Base-by-base conservation (phyloP, 352 stramenopile genomes). In the Globisporangium cylindrosporum region DNA sequence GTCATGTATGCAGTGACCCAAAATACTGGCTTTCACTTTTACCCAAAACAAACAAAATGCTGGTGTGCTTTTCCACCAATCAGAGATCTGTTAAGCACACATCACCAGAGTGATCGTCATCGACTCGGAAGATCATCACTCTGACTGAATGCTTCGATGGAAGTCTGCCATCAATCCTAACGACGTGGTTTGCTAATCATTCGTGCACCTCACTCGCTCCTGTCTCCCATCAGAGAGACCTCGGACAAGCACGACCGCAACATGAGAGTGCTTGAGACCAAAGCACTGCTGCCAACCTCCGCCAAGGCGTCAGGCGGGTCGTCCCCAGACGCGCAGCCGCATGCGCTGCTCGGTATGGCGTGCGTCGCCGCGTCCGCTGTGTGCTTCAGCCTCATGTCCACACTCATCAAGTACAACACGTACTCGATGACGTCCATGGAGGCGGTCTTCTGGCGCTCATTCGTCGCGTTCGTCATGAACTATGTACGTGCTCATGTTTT, bases 381-480 rank as follows among this genome's bases (percentile, higher is more conserved):
- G 54, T 92, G 82, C 73, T 94, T 94, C 68, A 92, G 82, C 64
- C 71, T 92, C 75, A 92, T 93, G 84, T 91, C 87, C 20, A 92
- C 82, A n/a, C 73, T 92, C 57, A 56, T 92, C 76, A 94, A 94
- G 80, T 91, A 82, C 66, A 81, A 82, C 53, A 91, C 82, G 49
- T 90, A 78, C 75, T 81, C 70, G 38, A 91, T 93, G 82, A 85
- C 83, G 24, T 88, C 87, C 15, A 85, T 93, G 59, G 87, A 93
- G 59, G 82, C 78, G 56, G 81, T 94, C 68, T 91, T 94, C 70
- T 94, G 84, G 86, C 82, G 84, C 38, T 91, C 82, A 6, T 58
- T 80, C 49, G 76, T 88, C 20, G 78, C 77, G 25, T 75, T 88
- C 46, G 0, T 65, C 4, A 76, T 89, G 60, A 94, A 92, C 64